Conservation (phyloP, 495 filamentous ascomycete species). For the Bacidia rubella region DNA sequence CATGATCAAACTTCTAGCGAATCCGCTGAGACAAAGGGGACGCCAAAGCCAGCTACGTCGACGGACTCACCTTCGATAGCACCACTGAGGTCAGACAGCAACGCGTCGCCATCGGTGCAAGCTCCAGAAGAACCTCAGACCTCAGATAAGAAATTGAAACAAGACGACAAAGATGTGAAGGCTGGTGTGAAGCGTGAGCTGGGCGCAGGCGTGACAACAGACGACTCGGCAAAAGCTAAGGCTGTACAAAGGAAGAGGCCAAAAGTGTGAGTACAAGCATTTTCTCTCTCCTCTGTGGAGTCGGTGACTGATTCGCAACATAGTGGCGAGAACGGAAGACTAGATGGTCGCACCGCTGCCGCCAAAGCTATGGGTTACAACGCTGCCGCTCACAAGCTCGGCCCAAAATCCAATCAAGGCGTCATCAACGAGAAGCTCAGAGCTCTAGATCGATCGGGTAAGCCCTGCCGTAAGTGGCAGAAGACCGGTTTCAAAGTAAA, state of each 20-base stretch:
- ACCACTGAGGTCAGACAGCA: slow-evolving; percentile 36
- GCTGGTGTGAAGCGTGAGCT: slow-evolving; percentile 46
- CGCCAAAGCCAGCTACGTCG: slow-evolving; percentile 25
- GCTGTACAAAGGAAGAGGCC: slow-evolving; percentile 93
- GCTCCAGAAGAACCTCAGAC: slow-evolving; percentile 25
- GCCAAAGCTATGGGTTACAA: slow-evolving; percentile 14
- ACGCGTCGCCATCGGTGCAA: slow-evolving; percentile 37
- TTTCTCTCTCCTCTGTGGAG: not conserved
- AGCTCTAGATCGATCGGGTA: slow-evolving; percentile 78
- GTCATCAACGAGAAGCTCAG: slow-evolving; percentile 95
- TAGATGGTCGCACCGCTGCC: slow-evolving; percentile 27
- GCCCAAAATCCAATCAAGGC: slow-evolving; percentile 93
- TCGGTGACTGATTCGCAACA: slow-evolving; percentile 20
- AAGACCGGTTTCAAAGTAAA: slow-evolving; percentile 71
- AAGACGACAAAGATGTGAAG: slow-evolving; percentile 49
- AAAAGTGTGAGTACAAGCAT: slow-evolving; percentile 59
- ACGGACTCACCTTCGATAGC: slow-evolving; percentile 32
- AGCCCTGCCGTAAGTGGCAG: slow-evolving; percentile 84
- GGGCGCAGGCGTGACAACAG: slow-evolving; percentile 41
- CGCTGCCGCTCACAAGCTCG: slow-evolving; percentile 57
- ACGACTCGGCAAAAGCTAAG: slow-evolving; percentile 61
- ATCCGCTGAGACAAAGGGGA: slow-evolving; percentile 23
- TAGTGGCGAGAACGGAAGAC: slow-evolving; percentile 49
- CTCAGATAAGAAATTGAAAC: slow-evolving; percentile 41
- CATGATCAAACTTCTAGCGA: slow-evolving; percentile 13